Evolutionary conservation across 768 basidiomycete species (phyloP), one percentile per base, ranked within the genome.

Genomic region (Paxillus involutus): DNA sequence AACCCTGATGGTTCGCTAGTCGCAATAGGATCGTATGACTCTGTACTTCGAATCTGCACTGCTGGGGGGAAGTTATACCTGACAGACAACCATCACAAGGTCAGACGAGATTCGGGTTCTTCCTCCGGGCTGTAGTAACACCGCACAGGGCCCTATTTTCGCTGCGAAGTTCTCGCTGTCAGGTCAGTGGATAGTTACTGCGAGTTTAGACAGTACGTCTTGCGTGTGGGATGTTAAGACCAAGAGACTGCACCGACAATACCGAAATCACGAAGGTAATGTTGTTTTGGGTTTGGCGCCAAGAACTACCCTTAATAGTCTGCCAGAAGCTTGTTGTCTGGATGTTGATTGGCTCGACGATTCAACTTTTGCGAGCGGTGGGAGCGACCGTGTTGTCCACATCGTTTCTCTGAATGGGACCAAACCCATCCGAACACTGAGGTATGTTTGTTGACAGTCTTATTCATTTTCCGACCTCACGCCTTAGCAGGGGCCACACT

Each of bases 341-440:
- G 91, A 93, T 63, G 79, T 88, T 11, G 89, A 89, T 52, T 93
- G 91, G 91, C 59, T 92, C 16, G 80, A 82, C 50, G 84, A 89
- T 16, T 76, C 79, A 19, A 80, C 78, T 3, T 92, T 91, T 59
- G 87, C 81, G 26, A 89, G 82, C 47, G 86, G 85, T 61, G 88
- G 89, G 37, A 85, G 88, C 16, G 89, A 92, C 66, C 74, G 75
- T 37, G 65, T 76, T 19, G 80, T 91, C 42, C 78, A 83, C 50
- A 76, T 92, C 10, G 77, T 85, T 72, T 77, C 78, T 47, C 68
- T 89, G 40, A 78, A 79, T 44, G 73, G 75, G 40, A 61, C 69
- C 5, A 75, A 77, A 40, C 83, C 88, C 0, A 68, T 90, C 41
- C 82, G 79, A 61, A 82, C 80, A n/a, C 72, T 91, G 29, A 70